Evolutionary conservation across 2,329 filamentous ascomycete species (phyloP), one percentile per base, ranked within the genome.

Genomic region (Pseudodiploospora longispora): DNA sequence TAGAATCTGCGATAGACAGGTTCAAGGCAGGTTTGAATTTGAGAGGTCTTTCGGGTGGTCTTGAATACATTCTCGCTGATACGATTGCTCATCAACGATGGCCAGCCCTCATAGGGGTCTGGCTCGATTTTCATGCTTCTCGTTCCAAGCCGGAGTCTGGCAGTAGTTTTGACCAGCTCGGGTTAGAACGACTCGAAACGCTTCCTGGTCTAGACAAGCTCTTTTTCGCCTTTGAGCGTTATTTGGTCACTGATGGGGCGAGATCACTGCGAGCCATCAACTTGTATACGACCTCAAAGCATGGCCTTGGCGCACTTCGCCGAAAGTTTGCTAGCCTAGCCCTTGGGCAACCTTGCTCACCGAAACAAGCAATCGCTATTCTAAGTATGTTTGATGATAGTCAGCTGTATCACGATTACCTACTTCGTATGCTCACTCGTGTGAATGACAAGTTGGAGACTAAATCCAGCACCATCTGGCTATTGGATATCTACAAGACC

Each of bases 41-140:
- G 12, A 53, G 52, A 9, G 54, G 58, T 5, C 53, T 69, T 28
- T 55, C 59, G 1, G 59, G 64, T 6, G 71, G 69, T 2, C 52
- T 77, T 6, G 71, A 74, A 37, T 55, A 66, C 12, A 49, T 78
- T 5, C 50, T 75, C 12, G 59, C 67, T 6, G 58, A 67, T 38
- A 63, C 64, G 2, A 59, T 78, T 31, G 56, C 50, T 30, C 55
- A 55, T 3, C 51, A 53, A 8, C 52, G 61, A 4, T 74, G 69
- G 70, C 37, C 58, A 2, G 42, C 52, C 10, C 48, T 67, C 1
- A 47, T 65, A n/a, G 54, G 64, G 6, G 52, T 63, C 0, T 72
- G 68, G 69, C 41, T 56, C 19, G 48, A 58, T 1, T 70, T 65
- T 48, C 60, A 55, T 40, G 42, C 48, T 3, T 47, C 53, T 35